Percentiles rank a stretch among this genome's conserved stretches.
phyloP scores from a whole-genome alignment of 2,329 filamentous ascomycete genomes.

The Fusarium subglutinans region DNA sequence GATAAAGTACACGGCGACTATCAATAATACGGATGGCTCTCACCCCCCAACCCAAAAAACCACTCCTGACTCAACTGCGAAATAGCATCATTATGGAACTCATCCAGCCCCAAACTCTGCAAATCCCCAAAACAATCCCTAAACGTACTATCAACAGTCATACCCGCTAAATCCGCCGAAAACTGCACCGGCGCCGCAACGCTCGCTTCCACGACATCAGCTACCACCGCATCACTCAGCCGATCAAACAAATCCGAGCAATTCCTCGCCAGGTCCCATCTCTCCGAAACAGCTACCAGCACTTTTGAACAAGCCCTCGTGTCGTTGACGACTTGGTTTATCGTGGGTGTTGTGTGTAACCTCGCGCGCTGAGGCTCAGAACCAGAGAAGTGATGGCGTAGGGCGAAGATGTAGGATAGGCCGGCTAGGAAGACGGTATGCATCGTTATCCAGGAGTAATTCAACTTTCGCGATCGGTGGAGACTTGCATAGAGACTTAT shows the following conservation, averaged over 20 bases:
- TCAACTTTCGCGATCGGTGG: slow-evolving; percentile 56
- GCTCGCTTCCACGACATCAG: slow-evolving; percentile 48
- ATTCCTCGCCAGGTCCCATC: slow-evolving; percentile 52
- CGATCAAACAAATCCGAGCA: slow-evolving; percentile 55
- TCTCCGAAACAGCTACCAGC: slow-evolving; percentile 54
- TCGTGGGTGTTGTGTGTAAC: slow-evolving; percentile 47
- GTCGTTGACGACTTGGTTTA: slow-evolving; percentile 55
- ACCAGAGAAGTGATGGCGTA: slow-evolving; percentile 50
- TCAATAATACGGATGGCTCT: slow-evolving; percentile 26
- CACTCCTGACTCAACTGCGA: slow-evolving; percentile 39
- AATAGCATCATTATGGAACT: slow-evolving; percentile 40
- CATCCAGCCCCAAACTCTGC: slow-evolving; percentile 35
- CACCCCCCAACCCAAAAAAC: slow-evolving; percentile 34
- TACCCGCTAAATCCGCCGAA: slow-evolving; percentile 21
- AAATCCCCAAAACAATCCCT: slow-evolving; percentile 50
- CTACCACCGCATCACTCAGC: slow-evolving; percentile 53
- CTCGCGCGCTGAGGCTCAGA: neutral
- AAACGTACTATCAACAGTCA: slow-evolving; percentile 51
- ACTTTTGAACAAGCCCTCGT: slow-evolving; percentile 56
- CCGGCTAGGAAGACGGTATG: slow-evolving; percentile 60
- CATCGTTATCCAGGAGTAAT: slow-evolving; percentile 60
- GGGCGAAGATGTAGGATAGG: slow-evolving; percentile 54
- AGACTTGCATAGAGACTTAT: slow-evolving; percentile 56
- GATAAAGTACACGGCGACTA: rapidly evolving
- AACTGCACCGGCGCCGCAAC: slow-evolving; percentile 12